Percentiles rank a stretch among this genome's conserved stretches.
Conservation (phyloP, 225 moss, liverwort and hornwort species). For the Ulota crispa region DNA sequence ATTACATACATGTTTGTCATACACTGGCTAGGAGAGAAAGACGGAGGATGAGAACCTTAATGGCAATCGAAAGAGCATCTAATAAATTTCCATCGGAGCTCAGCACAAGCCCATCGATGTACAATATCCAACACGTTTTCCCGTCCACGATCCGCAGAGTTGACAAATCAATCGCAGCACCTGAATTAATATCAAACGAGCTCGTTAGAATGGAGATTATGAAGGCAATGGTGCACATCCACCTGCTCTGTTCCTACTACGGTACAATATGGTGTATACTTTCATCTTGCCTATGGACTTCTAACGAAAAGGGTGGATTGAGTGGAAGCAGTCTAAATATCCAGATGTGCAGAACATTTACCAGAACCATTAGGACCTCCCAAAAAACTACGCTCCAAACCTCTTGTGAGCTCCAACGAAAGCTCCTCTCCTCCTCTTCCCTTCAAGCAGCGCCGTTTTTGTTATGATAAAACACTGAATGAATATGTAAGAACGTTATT, state of each 20-base stretch:
- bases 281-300: neutral
- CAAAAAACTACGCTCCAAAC: conserved; percentile 83
- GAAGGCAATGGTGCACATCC: neutral
- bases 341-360: conserved; percentile 24
- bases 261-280: neutral
- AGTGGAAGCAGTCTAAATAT: neutral
- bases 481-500: neutral
- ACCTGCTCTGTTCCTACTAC: neutral
- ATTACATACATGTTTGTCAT: neutral
- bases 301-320: neutral
- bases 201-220: neutral
- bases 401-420: conserved; percentile 82
- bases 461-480: neutral
- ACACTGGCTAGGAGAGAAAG: neutral
- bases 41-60: conserved; percentile 54
- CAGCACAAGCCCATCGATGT: conserved; percentile 84
- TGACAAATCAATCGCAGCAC: conserved; percentile 81
- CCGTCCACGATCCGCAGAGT: conserved; percentile 71
- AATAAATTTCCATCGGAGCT: conserved; percentile 92
- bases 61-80: conserved; percentile 80
- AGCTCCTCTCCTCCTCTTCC: conserved; percentile 97
- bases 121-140: conserved; percentile 82
- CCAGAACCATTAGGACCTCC: conserved; percentile 92
- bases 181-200: conserved; percentile 39
- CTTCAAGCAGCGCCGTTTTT: conserved; percentile 31